Percentiles rank a stretch among this genome's conserved stretches.
Conservation (phyloP, 441 rosid genomes). For the Populus hybrid region DNA sequence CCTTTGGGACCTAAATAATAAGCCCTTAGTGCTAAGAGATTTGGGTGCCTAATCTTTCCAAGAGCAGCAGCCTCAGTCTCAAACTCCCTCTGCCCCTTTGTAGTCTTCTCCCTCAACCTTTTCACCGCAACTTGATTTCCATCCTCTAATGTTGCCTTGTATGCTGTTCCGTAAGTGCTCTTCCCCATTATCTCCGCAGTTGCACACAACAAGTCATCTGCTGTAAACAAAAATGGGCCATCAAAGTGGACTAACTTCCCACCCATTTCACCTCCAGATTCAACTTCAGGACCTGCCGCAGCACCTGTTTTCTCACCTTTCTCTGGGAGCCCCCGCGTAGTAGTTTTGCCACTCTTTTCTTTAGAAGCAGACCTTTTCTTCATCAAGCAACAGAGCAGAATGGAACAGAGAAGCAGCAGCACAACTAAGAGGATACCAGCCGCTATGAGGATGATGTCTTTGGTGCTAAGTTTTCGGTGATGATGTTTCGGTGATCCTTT, state of each 20-base stretch:
- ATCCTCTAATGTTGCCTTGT: conserved; percentile 87
- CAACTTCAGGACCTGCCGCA: conserved; percentile 38
- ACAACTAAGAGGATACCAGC: conserved; percentile 61
- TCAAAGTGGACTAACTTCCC: conserved; percentile 86
- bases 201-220: too few relatives aligned
- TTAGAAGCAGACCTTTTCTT: conserved; percentile 40
- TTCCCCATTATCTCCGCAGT: too few relatives aligned
- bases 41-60: too few relatives aligned
- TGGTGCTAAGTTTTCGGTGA: conserved; percentile 46
- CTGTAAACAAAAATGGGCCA: conserved; percentile 32
- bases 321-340: conserved; percentile 18
- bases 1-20: conserved; percentile 92
- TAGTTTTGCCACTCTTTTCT: conserved; percentile 27
- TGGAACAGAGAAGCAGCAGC: conserved; percentile 51
- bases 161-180: conserved; percentile 61
- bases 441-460: conserved; percentile 67
- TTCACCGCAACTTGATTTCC: conserved; percentile 90
- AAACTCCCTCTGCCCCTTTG: conserved; percentile 69
- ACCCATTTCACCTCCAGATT: conserved; percentile 67
- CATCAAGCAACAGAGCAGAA: conserved; percentile 60
- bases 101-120: conserved; percentile 80
- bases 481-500: conserved; percentile 21
- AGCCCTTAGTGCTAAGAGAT: conserved; percentile 33
- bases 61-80: conserved; percentile 62
- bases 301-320: conserved; percentile 45